Evolutionary conservation across 106 monocot genomes (phyloP), one percentile per base, ranked within the genome.

Genomic region (Allium sativum): DNA sequence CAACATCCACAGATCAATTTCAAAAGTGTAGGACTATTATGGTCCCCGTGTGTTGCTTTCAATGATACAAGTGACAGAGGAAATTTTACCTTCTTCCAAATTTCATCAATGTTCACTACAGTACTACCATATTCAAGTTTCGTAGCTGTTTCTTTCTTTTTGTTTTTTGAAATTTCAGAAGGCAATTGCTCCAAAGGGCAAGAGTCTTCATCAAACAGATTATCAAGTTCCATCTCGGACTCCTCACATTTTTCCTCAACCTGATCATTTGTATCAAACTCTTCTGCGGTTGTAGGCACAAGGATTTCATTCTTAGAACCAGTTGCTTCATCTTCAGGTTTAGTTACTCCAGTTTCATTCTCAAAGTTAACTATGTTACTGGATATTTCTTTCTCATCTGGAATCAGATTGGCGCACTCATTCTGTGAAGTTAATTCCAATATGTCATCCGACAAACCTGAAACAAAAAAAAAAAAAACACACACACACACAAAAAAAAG

Each of bases 121-220:
- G 62, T 58, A 63, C 66, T 48, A 2, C 68, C 74, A 73, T 77
- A 86, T 56, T 55, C 61, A 70, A 65, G 58, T 48, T 78, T 71
- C 67, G 64, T n/a, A 42, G 76, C 48, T 45, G 72, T 76, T 31
- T 77, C 71, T 74, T 70, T 74, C 62, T 82, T 81, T 67, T 74
- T 61, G 18, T 68, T 61, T 42, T 74, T 88, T 64, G 70, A 42
- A 12, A 58, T 41, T 63, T 78, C 78, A 50, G 80, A 19, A 52
- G 79, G 51, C 50, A 72, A 58, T 68, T 56, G 47, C 67, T 9
- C 79, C 51, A 42, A 21, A 8, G 76, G 65, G 68, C 74, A 75
- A 67, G 72, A 52, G 54, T 85, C 85, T 66, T 98, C 98, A 62
- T 64, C 72, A 78, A 92, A 98, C 41, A 92, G 65, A 77, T 79